A percentile compares a stretch with the other conserved stretches of the same genome.
Evolutionary conservation across 148 eudicot genomes (phyloP).

Genomic region (Polygonum aviculare): DNA sequence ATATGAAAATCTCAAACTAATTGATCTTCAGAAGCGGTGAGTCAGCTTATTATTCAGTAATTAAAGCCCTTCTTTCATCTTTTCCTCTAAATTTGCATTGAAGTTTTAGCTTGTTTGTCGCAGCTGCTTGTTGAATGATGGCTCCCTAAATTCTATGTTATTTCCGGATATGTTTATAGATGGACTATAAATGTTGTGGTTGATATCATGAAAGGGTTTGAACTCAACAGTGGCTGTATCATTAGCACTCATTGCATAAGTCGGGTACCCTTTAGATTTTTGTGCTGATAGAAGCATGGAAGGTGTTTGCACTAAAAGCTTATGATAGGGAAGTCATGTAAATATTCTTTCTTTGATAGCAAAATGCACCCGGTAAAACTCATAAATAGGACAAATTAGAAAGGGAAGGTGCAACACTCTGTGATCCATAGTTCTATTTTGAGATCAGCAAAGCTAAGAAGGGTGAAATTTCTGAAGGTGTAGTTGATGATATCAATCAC

Average conservation of each 20-base stretch:
- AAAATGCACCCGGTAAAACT: no score
- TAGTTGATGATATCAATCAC: neutral
- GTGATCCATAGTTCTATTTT: no score
- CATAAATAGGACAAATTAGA: no score
- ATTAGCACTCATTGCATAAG: no score
- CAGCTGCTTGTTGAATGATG: neutral
- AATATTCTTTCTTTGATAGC: no score
- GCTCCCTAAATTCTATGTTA: neutral
- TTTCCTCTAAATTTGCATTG: neutral
- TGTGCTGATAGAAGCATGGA: neutral
- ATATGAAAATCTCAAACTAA: slow-evolving; percentile 84
- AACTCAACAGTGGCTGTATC: neutral
- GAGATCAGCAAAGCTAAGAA: neutral
- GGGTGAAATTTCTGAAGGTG: neutral
- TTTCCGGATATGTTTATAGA: neutral
- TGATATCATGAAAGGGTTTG: neutral
- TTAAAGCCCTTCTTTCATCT: neutral
- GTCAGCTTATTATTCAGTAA: neutral
- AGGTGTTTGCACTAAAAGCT: neutral
- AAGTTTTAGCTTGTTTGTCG: neutral
- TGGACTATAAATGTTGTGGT: neutral
- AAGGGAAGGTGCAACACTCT: no score
- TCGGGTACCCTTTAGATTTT: neutral
- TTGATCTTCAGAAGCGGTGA: slow-evolving; percentile 77
- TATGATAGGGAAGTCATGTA: neutral